Conservation (phyloP, 2,329 filamentous ascomycete genomes). For the Knufia petricola region DNA sequence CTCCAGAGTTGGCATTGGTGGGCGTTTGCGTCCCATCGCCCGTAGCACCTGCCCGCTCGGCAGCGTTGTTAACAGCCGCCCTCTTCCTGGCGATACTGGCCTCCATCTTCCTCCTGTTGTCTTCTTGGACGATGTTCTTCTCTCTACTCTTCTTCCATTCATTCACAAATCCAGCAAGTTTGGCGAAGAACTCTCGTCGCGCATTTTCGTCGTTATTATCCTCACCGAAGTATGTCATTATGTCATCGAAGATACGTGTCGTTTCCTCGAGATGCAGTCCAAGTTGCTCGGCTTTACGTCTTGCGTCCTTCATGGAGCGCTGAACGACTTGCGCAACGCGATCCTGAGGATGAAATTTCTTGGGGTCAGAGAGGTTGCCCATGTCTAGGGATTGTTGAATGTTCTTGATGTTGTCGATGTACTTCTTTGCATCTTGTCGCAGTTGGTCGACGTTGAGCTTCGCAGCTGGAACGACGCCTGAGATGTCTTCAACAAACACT, state of each 20-base stretch:
- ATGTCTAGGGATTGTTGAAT: constrained; percentile 85
- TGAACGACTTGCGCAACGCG: constrained; percentile 86
- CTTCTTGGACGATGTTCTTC: constrained; percentile 80
- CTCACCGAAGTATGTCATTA: constrained; percentile 94
- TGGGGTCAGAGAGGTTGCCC: constrained; percentile 89
- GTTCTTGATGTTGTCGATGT: constrained; percentile 91
- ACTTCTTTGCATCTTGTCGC: constrained; percentile 74
- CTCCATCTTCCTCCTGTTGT: constrained; percentile 74
- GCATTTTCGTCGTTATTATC: constrained; percentile 85
- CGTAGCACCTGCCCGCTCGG: constrained; percentile 32
- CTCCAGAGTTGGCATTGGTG: constrained; percentile 67
- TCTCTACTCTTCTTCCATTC: constrained; percentile 96
- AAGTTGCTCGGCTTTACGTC: constrained; percentile 93
- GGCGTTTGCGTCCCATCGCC: constrained; percentile 17
- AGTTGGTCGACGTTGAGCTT: constrained; percentile 95
- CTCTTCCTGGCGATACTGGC: constrained; percentile 83
- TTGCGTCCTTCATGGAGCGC: constrained; percentile 89
- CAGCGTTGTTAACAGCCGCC: constrained; percentile 52
- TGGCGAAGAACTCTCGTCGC: constrained; percentile 89
- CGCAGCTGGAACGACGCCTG: constrained; percentile 64
- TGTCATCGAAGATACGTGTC: constrained; percentile 82
- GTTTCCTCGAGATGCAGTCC: constrained; percentile 88
- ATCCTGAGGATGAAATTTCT: constrained; percentile 96
- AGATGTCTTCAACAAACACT: constrained; percentile 74
- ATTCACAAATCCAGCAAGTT: constrained; percentile 76